phyloP scores from a whole-genome alignment of 2,329 filamentous ascomycete genomes.

The Nigrospora osmanthi region DNA sequence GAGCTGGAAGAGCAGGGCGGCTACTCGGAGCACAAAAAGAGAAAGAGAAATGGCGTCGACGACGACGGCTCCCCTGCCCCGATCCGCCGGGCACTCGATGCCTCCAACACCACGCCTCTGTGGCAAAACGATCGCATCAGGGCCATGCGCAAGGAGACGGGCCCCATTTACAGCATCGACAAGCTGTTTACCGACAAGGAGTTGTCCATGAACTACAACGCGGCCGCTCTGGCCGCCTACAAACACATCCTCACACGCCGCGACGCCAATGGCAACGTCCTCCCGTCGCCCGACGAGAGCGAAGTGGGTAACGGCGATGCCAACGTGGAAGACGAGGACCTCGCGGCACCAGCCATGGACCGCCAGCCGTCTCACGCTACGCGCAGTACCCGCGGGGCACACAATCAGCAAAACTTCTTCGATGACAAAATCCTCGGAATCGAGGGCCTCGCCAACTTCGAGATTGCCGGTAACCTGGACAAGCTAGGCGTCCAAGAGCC shows the following conservation, averaged over 20 bases:
- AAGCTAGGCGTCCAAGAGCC: constrained; percentile 47
- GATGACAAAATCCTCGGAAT: constrained; percentile 53
- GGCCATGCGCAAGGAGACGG: constrained; percentile 45
- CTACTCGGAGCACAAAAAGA: constrained; percentile 51
- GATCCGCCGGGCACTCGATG: constrained; percentile 45
- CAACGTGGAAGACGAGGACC: constrained; percentile 40
- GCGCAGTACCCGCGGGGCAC: constrained; percentile 49
- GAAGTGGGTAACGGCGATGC: constrained; percentile 43
- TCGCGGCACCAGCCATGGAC: constrained; percentile 51
- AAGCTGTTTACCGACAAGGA: constrained; percentile 67
- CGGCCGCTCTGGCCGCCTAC: constrained; percentile 53
- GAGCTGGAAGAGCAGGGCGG: constrained; percentile 50
- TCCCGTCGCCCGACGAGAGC: constrained; percentile 43
- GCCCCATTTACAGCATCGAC: constrained; percentile 57
- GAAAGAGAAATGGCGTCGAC: constrained; percentile 50
- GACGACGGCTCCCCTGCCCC: constrained; percentile 58
- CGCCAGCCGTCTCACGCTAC: constrained; percentile 57
- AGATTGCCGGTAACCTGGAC: constrained; percentile 50
- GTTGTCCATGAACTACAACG: constrained; percentile 57
- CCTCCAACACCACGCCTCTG: constrained; percentile 49
- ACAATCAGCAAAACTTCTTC: constrained; percentile 41
- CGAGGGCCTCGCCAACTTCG: constrained; percentile 52
- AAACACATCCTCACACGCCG: constrained; percentile 53
- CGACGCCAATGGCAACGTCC: constrained; percentile 39
- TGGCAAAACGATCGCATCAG: constrained; percentile 56